Evolutionary conservation across 192 early-diverging fungal genomes (phyloP).

Genomic region (Backusella macrospora): DNA sequence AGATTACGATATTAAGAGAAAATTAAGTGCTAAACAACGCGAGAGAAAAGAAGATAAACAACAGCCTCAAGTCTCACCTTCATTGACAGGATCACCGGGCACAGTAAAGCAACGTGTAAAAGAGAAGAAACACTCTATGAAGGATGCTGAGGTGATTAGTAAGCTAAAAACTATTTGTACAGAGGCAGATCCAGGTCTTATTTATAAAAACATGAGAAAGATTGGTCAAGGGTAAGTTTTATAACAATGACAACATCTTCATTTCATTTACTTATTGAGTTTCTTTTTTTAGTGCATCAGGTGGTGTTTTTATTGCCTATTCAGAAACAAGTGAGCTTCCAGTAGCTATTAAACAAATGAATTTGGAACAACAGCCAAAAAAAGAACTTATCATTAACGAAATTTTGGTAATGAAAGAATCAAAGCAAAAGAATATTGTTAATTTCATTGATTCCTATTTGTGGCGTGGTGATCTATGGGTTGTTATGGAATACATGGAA

Average conservation of each 20-base stretch:
- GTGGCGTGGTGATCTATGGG: slow-evolving; percentile 83
- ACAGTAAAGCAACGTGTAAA: slow-evolving; percentile 38
- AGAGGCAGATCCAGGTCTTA: slow-evolving; percentile 80
- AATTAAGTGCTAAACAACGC: slow-evolving; percentile 34
- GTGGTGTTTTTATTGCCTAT: slow-evolving; percentile 77
- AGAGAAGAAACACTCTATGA: slow-evolving; percentile 32
- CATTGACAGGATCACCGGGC: slow-evolving; percentile 36
- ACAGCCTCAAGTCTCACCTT: neutral
- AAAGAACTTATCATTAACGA: slow-evolving; percentile 90
- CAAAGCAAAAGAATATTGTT: slow-evolving; percentile 85
- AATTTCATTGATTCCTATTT: slow-evolving; percentile 89
- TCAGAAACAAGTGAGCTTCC: slow-evolving; percentile 49
- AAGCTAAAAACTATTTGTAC: slow-evolving; percentile 88
- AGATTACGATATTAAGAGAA: slow-evolving; percentile 30
- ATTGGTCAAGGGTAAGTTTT: slow-evolving; percentile 46
- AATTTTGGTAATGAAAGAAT: slow-evolving; percentile 82
- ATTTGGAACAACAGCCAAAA: slow-evolving; percentile 86
- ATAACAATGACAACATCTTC: slow-evolving; percentile 1
- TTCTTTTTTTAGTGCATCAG: slow-evolving; percentile 59
- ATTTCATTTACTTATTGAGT: neutral
- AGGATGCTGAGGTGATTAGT: slow-evolving; percentile 80
- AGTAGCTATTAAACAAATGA: slow-evolving; percentile 91
- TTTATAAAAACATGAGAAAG: slow-evolving; percentile 49
- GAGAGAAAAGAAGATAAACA: slow-evolving; percentile 34
- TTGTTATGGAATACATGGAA: slow-evolving; percentile 96